Conservation (phyloP, 495 filamentous ascomycete species). For the Hypoxylon fuscum region DNA sequence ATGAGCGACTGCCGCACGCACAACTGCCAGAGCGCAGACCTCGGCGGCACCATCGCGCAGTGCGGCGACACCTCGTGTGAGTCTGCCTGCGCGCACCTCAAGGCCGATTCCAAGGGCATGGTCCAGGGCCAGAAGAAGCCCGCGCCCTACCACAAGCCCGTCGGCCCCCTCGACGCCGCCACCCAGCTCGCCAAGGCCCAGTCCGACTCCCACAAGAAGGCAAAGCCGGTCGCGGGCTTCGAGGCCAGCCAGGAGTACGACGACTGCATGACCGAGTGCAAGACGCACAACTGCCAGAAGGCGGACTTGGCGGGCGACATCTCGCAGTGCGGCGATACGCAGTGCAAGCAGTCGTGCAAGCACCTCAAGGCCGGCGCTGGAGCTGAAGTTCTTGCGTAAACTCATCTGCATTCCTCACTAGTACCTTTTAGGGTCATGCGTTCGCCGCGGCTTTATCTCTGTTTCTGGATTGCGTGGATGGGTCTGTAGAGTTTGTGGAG, state of each 20-base stretch:
- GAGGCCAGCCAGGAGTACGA: conserved; percentile 20
- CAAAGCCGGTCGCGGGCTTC: background rate
- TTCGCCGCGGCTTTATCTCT: too few species aligned
- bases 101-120: too few species aligned
- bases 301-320: conserved; percentile 1
- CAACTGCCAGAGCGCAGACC: conserved; percentile 25
- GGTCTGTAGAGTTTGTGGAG: too few species aligned
- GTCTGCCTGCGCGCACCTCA: background rate
- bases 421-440: too few species aligned
- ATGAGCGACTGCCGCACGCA: conserved; percentile 16
- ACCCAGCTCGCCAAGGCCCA: background rate
- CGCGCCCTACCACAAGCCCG: background rate
- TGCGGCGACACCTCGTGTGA: conserved; percentile 17
- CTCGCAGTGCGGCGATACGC: conserved; percentile 27
- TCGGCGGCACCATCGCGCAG: conserved; percentile 2
- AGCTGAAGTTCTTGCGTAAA: background rate
- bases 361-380: background rate
- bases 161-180: background rate
- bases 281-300: conserved; percentile 30
- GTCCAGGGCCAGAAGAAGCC: too few species aligned
- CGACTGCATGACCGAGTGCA: conserved; percentile 21
- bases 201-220: background rate
- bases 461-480: too few species aligned
- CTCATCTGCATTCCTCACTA: too few species aligned
- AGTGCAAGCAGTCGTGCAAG: conserved; percentile 7